Percentiles rank a stretch among this genome's conserved stretches.
These are phyloP conservation scores for Coniosporium tulheliwenetii DNA, from an alignment of 2,329 filamentous ascomycete species.

Conservation along the genomic window DNA sequence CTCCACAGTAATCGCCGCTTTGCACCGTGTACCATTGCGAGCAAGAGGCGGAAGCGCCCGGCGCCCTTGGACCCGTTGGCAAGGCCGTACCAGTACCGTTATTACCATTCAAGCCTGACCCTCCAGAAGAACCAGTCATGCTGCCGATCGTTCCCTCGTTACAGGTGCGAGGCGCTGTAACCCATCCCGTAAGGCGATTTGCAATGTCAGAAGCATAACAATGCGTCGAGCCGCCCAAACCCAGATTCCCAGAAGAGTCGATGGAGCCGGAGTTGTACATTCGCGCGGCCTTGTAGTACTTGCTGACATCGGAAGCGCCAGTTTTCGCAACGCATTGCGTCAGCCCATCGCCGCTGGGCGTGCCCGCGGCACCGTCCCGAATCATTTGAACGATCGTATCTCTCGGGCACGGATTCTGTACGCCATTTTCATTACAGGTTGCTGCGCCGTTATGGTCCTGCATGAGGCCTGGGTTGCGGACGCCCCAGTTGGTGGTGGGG, in stretches of 20 bases:
- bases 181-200: conserved; percentile 30
- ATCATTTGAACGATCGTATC: conserved; percentile 24
- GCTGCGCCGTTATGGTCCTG: conserved; percentile 25
- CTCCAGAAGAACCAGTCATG: background rate
- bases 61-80: background rate
- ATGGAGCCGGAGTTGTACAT: conserved; percentile 35
- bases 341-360: conserved; percentile 25
- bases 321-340: conserved; percentile 19
- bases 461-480: conserved; percentile 31
- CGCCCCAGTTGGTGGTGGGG: conserved; percentile 23
- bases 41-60: conserved; percentile 10
- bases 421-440: conserved; percentile 19
- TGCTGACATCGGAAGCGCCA: conserved; percentile 16
- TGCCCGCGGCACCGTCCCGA: conserved; percentile 26
- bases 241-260: conserved; percentile 19
- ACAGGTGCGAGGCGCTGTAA: conserved; percentile 5
- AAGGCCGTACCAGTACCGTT: background rate
- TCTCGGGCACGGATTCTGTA: conserved; percentile 22
- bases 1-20: conserved; percentile 16
- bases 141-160: background rate
- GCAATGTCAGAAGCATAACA: conserved; percentile 38
- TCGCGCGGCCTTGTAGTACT: conserved; percentile 31
- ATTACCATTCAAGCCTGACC: background rate
- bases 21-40: conserved; percentile 15
- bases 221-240: conserved; percentile 29